These are phyloP conservation scores for Phalaenopsis aphrodite DNA, from an alignment of 106 monocot genomes.

Conservation along the genomic window DNA sequence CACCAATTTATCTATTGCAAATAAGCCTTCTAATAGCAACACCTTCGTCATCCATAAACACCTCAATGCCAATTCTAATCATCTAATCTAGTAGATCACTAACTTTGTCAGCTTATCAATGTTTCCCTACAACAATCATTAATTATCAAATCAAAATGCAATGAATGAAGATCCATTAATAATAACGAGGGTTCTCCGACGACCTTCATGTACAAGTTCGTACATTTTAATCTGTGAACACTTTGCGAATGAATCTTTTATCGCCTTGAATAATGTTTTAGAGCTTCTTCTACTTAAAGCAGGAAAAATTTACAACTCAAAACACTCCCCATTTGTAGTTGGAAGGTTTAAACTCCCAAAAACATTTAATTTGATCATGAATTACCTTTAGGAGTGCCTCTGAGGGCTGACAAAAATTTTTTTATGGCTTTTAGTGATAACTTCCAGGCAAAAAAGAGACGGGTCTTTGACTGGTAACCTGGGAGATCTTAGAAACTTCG, in stretches of 20 bases:
- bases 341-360: background rate
- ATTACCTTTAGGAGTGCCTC: background rate
- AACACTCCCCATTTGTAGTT: background rate
- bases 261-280: background rate
- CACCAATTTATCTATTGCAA: too few relatives aligned
- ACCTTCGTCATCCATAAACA: too few relatives aligned
- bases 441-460: background rate
- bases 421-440: background rate
- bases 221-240: background rate
- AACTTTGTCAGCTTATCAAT: too few relatives aligned
- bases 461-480: background rate
- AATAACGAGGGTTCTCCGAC: too few relatives aligned
- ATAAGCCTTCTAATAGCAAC: too few relatives aligned
- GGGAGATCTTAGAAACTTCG: constrained; percentile 5
- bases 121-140: too few relatives aligned
- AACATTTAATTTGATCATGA: background rate
- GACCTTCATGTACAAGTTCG: background rate
- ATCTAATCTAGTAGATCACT: too few relatives aligned
- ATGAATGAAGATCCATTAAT: too few relatives aligned
- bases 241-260: background rate
- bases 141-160: too few relatives aligned
- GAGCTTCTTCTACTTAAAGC: background rate
- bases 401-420: background rate
- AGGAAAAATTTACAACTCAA: background rate
- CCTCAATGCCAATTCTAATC: too few relatives aligned